These are phyloP conservation scores for Phytophthora ohioensis DNA, from an alignment of 352 stramenopile genomes.

Conservation along the genomic window DNA sequence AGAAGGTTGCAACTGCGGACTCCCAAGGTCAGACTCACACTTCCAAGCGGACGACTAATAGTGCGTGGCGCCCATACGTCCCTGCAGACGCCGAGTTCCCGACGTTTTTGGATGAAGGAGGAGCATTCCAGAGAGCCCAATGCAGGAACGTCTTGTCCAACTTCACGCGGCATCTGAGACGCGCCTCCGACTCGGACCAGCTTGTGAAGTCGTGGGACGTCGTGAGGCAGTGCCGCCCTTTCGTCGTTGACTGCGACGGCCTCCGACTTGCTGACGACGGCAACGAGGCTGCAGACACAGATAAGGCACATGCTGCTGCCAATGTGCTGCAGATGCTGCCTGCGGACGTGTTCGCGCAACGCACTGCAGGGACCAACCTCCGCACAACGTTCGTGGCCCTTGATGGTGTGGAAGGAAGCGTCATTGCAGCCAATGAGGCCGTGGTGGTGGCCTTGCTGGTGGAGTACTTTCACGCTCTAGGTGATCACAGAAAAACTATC, in stretches of 20 bases:
- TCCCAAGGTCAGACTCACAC: neutral
- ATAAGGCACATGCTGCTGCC: neutral
- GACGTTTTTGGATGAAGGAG: neutral
- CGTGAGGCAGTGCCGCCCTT: slow-evolving; percentile 16
- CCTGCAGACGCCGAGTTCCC: slow-evolving; percentile 5
- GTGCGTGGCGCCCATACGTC: neutral
- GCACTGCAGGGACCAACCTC: slow-evolving; percentile 3
- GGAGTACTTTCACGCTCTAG: slow-evolving; percentile 4
- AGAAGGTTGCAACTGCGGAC: neutral
- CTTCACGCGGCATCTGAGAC: slow-evolving; percentile 5
- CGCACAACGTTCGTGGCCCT: neutral
- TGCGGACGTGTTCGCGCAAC: slow-evolving; percentile 4
- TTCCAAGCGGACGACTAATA: neutral
- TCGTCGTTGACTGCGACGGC: slow-evolving; percentile 11
- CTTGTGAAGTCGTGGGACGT: slow-evolving; percentile 18
- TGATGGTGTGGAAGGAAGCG: neutral
- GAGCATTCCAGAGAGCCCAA: neutral
- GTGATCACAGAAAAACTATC: slow-evolving; percentile 6
- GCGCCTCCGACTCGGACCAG: slow-evolving; percentile 1
- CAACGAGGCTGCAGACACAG: neutral
- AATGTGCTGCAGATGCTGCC: slow-evolving; percentile 19
- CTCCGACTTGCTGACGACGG: slow-evolving; percentile 9
- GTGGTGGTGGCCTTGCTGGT: slow-evolving; percentile 26
- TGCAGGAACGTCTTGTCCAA: slow-evolving; percentile 13
- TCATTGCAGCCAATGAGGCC: slow-evolving; percentile 15